phyloP scores from a whole-genome alignment of 257 asterid genomes.

The Penstemon davidsonii region DNA sequence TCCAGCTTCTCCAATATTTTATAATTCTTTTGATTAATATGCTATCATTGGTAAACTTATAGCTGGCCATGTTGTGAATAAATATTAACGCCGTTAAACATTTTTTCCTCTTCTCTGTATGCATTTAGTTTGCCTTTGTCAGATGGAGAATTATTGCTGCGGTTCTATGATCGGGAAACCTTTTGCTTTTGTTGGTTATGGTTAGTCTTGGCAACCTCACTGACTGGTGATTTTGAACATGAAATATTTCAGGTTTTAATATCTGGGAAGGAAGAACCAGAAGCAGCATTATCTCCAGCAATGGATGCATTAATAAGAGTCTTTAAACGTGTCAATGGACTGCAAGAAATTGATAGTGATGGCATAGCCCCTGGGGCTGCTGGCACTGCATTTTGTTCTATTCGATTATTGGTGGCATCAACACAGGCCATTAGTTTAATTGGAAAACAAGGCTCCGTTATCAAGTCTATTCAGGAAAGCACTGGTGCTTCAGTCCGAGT shows the following conservation, averaged over 20 bases:
- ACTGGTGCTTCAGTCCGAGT: slow-evolving; percentile 66
- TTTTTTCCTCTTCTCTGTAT: background rate
- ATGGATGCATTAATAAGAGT: slow-evolving; percentile 72
- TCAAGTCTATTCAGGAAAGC: slow-evolving; percentile 73
- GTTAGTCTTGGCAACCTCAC: slow-evolving; percentile 1
- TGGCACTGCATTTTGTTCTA: slow-evolving; percentile 52
- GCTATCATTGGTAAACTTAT: too few relatives aligned
- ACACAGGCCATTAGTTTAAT: slow-evolving; percentile 77
- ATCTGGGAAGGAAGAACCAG: slow-evolving; percentile 85
- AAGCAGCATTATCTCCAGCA: slow-evolving; percentile 62
- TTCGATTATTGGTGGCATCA: slow-evolving; percentile 66
- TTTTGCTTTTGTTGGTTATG: background rate
- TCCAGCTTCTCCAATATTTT: too few relatives aligned
- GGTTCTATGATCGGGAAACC: background rate
- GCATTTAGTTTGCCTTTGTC: background rate
- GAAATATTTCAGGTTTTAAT: slow-evolving; percentile 57
- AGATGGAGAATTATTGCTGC: slow-evolving; percentile 5
- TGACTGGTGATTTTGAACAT: background rate
- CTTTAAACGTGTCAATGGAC: slow-evolving; percentile 62
- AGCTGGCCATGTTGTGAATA: too few relatives aligned
- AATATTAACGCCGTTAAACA: too few relatives aligned
- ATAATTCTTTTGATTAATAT: too few relatives aligned
- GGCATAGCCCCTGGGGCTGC: slow-evolving; percentile 40
- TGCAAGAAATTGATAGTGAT: slow-evolving; percentile 48
- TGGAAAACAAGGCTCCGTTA: slow-evolving; percentile 74